phyloP scores from a whole-genome alignment of 352 stramenopile genomes.

The Pythium aristosporum region DNA sequence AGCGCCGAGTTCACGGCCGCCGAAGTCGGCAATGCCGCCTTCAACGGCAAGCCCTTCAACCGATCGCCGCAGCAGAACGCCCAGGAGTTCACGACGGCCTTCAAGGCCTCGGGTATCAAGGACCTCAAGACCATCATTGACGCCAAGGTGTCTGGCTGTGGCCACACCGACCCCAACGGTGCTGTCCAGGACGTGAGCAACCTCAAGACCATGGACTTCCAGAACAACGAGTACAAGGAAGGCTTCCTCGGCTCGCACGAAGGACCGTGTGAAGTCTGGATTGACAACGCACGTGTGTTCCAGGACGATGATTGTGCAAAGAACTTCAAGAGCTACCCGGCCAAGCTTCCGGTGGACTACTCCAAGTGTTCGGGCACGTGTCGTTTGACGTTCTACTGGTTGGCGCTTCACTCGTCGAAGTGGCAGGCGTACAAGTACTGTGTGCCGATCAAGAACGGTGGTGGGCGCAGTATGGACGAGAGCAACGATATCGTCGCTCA shows the following conservation, averaged over 20 bases:
- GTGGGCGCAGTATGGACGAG: constrained; percentile 10
- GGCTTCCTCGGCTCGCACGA: constrained; percentile 44
- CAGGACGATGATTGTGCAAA: constrained; percentile 42
- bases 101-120: constrained; percentile 8
- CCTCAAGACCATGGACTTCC: constrained; percentile 31
- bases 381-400: constrained; percentile 41
- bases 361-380: constrained; percentile 39
- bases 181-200: constrained; percentile 16
- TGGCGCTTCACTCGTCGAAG: constrained; percentile 28
- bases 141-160: constrained; percentile 5
- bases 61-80: constrained; percentile 21
- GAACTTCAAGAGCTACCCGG: constrained; percentile 38
- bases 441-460: constrained; percentile 27
- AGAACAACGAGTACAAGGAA: constrained; percentile 48
- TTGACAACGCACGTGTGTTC: constrained; percentile 31
- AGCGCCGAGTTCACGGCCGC: constrained; percentile 33
- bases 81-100: constrained; percentile 4
- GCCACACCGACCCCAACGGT: constrained; percentile 26
- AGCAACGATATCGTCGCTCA: constrained; percentile 21
- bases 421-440: constrained; percentile 38
- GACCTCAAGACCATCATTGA: constrained; percentile 12
- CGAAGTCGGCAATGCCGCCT: constrained; percentile 27
- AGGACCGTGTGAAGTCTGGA: constrained; percentile 30
- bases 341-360: constrained; percentile 49
- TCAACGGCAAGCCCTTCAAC: constrained; percentile 34